A percentile compares a stretch with the other conserved stretches of the same genome.
phyloP scores from a whole-genome alignment of 108 stramenopile genomes.

The Cyclostephanos invisitatus region DNA sequence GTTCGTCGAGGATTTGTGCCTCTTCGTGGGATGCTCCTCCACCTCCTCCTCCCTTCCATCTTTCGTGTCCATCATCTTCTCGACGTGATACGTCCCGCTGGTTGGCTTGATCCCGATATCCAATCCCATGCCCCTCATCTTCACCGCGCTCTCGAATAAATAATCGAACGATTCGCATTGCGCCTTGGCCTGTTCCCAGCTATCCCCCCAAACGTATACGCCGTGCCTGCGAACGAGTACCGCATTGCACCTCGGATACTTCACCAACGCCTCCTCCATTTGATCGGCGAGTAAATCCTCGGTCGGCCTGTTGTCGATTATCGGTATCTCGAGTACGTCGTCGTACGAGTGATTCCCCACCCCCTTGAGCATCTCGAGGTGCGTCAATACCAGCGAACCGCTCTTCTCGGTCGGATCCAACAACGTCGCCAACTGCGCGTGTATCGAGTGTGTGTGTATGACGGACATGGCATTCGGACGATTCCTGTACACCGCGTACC shows the following conservation, averaged over 20 bases:
- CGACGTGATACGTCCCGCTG: constrained; percentile 55
- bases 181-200: constrained; percentile 96
- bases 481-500: constrained; percentile 84
- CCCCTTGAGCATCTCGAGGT: constrained; percentile 97
- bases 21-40: constrained; percentile 20
- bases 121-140: constrained; percentile 77
- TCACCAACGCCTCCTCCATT: constrained; percentile 66
- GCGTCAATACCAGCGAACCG: constrained; percentile 70
- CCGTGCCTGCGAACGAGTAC: constrained; percentile 95
- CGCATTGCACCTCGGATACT: constrained; percentile 89
- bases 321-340: constrained; percentile 89
- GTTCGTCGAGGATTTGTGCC: constrained; percentile 25
- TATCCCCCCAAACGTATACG: constrained; percentile 95
- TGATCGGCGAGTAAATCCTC: constrained; percentile 90
- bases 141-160: constrained; percentile 80
- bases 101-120: constrained; percentile 57
- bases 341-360: constrained; percentile 90
- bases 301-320: constrained; percentile 95
- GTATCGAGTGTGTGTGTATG: constrained; percentile 88
- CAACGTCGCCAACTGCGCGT: constrained; percentile 87
- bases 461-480: constrained; percentile 70
- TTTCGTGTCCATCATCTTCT: constrained; percentile 20
- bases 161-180: constrained; percentile 96
- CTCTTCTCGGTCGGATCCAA: constrained; percentile 75
- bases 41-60: constrained; percentile 2